These are phyloP conservation scores for Suaeda aralocaspica DNA, from an alignment of 148 eudicot genomes.

Conservation along the genomic window DNA sequence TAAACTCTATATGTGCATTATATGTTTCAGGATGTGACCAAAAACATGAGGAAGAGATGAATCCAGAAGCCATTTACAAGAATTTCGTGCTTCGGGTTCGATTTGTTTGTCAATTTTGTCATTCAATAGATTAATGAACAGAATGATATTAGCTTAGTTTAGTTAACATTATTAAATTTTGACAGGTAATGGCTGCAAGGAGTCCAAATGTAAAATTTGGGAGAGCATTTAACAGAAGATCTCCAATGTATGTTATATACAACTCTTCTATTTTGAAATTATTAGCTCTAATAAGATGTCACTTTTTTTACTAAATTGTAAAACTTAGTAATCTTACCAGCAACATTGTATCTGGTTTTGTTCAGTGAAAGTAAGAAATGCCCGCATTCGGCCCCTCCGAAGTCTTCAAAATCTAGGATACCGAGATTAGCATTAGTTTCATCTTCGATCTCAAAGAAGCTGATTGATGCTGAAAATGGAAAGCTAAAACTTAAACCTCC, in stretches of 20 bases:
- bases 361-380: slow-evolving; percentile 50
- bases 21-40: slow-evolving; percentile 83
- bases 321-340: neutral
- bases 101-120: neutral
- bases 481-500: slow-evolving; percentile 23
- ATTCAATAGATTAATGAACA: neutral
- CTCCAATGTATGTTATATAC: slow-evolving; percentile 34
- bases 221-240: slow-evolving; percentile 45
- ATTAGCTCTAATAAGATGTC: too few species aligned
- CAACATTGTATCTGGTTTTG: neutral
- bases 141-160: neutral
- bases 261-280: neutral
- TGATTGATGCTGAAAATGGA: slow-evolving; percentile 25
- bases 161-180: neutral
- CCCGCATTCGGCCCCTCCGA: slow-evolving; percentile 82
- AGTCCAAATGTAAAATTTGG: slow-evolving; percentile 75
- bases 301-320: too few species aligned
- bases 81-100: slow-evolving; percentile 80
- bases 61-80: slow-evolving; percentile 65
- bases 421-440: slow-evolving; percentile 55
- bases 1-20: too few species aligned
- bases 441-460: slow-evolving; percentile 56
- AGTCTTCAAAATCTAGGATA: slow-evolving; percentile 61
- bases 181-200: slow-evolving; percentile 94
- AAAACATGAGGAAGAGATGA: slow-evolving; percentile 79